These are phyloP conservation scores for Penicillium daleae DNA, from an alignment of 495 filamentous ascomycete species.

Conservation along the genomic window DNA sequence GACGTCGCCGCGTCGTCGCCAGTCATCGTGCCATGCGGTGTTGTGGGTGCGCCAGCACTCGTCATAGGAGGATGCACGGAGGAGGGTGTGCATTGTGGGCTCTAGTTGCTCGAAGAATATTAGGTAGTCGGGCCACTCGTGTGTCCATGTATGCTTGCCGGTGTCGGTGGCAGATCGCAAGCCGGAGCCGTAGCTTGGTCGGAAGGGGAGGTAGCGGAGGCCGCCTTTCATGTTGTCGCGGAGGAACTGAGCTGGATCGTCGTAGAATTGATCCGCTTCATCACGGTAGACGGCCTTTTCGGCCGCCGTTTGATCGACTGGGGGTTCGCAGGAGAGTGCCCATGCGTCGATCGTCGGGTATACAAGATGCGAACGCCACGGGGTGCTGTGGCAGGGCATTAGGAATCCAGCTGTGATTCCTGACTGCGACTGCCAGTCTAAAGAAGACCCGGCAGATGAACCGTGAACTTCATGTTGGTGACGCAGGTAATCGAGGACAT, in stretches of 20 bases:
- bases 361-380: constrained; percentile 90
- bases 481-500: constrained; percentile 74
- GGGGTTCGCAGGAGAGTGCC: constrained; percentile 91
- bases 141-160: constrained; percentile 9
- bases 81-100: constrained; percentile 46
- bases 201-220: constrained; percentile 44
- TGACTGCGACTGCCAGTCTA: neutral
- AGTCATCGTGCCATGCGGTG: constrained; percentile 85
- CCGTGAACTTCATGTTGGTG: constrained; percentile 62
- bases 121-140: constrained; percentile 63
- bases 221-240: constrained; percentile 50
- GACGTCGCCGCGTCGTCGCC: constrained; percentile 80
- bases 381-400: constrained; percentile 97
- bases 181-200: constrained; percentile 36
- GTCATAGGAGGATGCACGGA: constrained; percentile 61
- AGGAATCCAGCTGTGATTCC: constrained; percentile 79
- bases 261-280: constrained; percentile 91
- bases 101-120: constrained; percentile 69
- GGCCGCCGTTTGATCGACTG: constrained; percentile 63
- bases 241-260: constrained; percentile 64
- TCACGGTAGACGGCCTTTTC: constrained; percentile 71
- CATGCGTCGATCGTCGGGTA: constrained; percentile 76
- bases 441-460: constrained; percentile 7
- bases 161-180: constrained; percentile 2
- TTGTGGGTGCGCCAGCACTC: constrained; percentile 79